A percentile compares a stretch with the other conserved stretches of the same genome.
phyloP scores from a whole-genome alignment of 2,329 filamentous ascomycete species.

The Helotiales sp. region DNA sequence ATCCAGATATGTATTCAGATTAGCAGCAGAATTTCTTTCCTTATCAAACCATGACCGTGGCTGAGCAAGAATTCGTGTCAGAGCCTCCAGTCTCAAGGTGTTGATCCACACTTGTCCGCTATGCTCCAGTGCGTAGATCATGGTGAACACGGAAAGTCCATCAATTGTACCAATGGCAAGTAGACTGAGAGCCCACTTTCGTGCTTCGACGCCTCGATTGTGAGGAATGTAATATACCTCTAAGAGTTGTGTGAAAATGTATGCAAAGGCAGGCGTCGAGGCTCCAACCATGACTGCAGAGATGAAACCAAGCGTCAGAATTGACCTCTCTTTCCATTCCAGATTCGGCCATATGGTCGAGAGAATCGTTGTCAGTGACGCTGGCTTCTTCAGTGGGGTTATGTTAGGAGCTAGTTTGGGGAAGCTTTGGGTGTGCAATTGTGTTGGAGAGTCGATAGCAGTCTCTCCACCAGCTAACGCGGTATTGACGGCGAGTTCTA shows the following conservation, averaged over 20 bases:
- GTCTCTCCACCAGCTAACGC: not conserved
- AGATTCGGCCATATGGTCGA: conserved; percentile 71
- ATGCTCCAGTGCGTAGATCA: conserved; percentile 71
- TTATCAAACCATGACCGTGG: conserved; percentile 77
- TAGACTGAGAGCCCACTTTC: conserved; percentile 68
- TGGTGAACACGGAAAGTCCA: conserved; percentile 61
- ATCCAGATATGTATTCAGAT: conserved; percentile 72
- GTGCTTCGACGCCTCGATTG: conserved; percentile 22
- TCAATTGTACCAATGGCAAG: conserved; percentile 68
- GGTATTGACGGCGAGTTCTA: not conserved
- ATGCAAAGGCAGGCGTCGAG: conserved; percentile 65
- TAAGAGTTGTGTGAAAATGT: conserved; percentile 71
- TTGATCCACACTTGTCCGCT: conserved; percentile 78
- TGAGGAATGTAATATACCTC: conserved; percentile 61
- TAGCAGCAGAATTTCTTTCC: conserved; percentile 61
- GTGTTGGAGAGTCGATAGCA: not conserved
- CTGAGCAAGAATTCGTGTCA: conserved; percentile 72
- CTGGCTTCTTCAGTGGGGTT: conserved; percentile 11
- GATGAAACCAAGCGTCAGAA: conserved; percentile 61
- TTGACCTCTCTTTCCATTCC: conserved; percentile 46
- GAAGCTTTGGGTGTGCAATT: not conserved
- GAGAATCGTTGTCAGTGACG: conserved; percentile 56
- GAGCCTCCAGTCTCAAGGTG: conserved; percentile 63
- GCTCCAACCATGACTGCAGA: conserved; percentile 28
- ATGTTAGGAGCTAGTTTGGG: not conserved